Evolutionary conservation across 352 stramenopile genomes (phyloP), one percentile per base, ranked within the genome.

Genomic region (Phytophthora parvispora): DNA sequence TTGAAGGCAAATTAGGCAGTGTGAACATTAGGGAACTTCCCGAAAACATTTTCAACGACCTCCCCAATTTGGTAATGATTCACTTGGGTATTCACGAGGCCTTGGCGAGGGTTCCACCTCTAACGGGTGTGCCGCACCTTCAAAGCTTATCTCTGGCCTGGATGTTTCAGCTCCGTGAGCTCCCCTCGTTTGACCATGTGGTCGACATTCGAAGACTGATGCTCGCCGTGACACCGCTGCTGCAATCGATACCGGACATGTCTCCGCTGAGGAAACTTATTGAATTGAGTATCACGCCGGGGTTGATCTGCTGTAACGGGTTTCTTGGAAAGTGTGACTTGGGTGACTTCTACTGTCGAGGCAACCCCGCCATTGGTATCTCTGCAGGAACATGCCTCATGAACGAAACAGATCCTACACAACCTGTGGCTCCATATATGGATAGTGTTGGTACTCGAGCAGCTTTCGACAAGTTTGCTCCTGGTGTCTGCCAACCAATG

Each of bases 171-270:
- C 31, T 83, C 4, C 36, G 20, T 2, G 31, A 67, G 13, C 5
- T 83, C 13, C 69, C 72, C 2, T 34, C n/a, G 6, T 49, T 81
- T 15, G 32, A 64, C 6, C 34, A 53, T 22, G 6, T 70, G 8
- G 60, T 25, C 3, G 40, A 64, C 1, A 29, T 74, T 5, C 34
- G 52, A 22, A 43, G 53, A 13, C 55, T 74, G 16, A 55, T 49
- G 16, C 24, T 81, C 8, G 28, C 31, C 1, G 53, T 45, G 5
- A 20, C 79, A 20, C 54, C 53, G 3, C 34, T 25, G 8, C 29
- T 82, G 9, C 29, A 54, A 10, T 13, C n/a, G 16, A 22, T 82
- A 7, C 74, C 71, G 0, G 70, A 79, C n/a, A 50, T 74, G 45
- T 55, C 59, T 2, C 45, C 61, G 6, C 55, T 75, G 15, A 16